Percentiles rank a stretch among this genome's conserved stretches.
phyloP scores from a whole-genome alignment of 1,284 basidiomycete species.

The Trichosporon sp. region DNA sequence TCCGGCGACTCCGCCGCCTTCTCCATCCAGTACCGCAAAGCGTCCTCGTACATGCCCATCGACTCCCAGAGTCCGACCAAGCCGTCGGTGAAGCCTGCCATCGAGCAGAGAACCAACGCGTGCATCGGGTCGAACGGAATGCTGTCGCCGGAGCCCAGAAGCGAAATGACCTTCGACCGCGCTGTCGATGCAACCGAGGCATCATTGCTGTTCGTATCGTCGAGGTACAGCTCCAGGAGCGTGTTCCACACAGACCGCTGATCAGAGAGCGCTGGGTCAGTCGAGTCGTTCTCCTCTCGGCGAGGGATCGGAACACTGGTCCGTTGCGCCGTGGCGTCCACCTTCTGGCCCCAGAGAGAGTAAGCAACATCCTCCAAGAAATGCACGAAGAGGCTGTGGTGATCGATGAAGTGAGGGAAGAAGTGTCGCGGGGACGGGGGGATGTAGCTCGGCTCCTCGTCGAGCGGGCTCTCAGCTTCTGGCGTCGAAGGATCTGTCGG shows the following conservation, averaged over 20 bases:
- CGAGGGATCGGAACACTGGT: conserved; percentile 1
- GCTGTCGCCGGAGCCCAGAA: conserved; percentile 57
- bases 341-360: conserved; percentile 72
- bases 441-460: conserved; percentile 46
- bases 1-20: conserved; percentile 45
- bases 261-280: conserved; percentile 59
- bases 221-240: conserved; percentile 85
- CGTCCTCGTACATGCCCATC: conserved; percentile 92
- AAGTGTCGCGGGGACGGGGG: conserved; percentile 78
- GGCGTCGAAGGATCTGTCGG: neutral
- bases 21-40: conserved; percentile 87
- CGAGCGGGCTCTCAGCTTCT: conserved; percentile 8
- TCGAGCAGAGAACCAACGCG: conserved; percentile 88
- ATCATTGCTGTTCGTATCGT: conserved; percentile 51
- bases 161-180: conserved; percentile 60
- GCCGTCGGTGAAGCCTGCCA: conserved; percentile 72
- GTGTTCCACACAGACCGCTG: conserved; percentile 94
- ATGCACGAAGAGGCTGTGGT: conserved; percentile 71
- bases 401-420: conserved; percentile 92
- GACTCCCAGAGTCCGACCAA: conserved; percentile 87
- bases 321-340: conserved; percentile 50
- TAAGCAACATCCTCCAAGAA: conserved; percentile 86
- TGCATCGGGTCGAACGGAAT: conserved; percentile 86
- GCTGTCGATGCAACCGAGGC: conserved; percentile 20
- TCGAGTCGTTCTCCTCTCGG: conserved; percentile 19